Conservation (phyloP, 768 basidiomycete species). For the Albatrellus ellisii region DNA sequence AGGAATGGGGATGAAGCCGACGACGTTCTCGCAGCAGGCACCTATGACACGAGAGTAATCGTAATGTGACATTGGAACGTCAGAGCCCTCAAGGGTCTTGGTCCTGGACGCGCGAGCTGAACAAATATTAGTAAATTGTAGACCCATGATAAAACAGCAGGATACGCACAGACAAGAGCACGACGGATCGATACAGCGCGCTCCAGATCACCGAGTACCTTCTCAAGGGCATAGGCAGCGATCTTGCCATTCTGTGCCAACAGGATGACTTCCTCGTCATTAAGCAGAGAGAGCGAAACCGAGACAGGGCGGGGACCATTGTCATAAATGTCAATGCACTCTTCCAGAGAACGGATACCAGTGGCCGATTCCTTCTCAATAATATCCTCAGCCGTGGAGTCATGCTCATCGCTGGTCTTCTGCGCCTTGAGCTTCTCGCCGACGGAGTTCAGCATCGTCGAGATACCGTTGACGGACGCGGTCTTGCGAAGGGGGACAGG, state of each 20-base stretch:
- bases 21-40: slow-evolving; percentile 97
- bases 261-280: slow-evolving; percentile 86
- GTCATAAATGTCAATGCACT: slow-evolving; percentile 72
- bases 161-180: slow-evolving; percentile 74
- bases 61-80: slow-evolving; percentile 73
- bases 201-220: slow-evolving; percentile 79
- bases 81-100: slow-evolving; percentile 70
- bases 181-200: slow-evolving; percentile 80
- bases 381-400: slow-evolving; percentile 14
- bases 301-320: slow-evolving; percentile 53
- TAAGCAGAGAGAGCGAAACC: slow-evolving; percentile 45
- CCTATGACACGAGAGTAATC: slow-evolving; percentile 92
- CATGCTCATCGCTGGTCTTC: slow-evolving; percentile 14
- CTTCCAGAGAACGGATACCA: slow-evolving; percentile 44
- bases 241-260: slow-evolving; percentile 88
- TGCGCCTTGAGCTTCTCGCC: slow-evolving; percentile 35
- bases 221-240: slow-evolving; percentile 90
- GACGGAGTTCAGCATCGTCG: slow-evolving; percentile 44
- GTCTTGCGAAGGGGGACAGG: slow-evolving; percentile 14
- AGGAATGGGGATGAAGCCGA: slow-evolving; percentile 93
- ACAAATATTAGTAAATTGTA: slow-evolving; percentile 2
- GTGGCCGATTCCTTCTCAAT: slow-evolving; percentile 8
- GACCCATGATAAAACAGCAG: not conserved
- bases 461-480: slow-evolving; percentile 16
- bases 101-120: slow-evolving; percentile 77